These are phyloP conservation scores for Cercis canadensis DNA, from an alignment of 306 rosid species.

Conservation along the genomic window DNA sequence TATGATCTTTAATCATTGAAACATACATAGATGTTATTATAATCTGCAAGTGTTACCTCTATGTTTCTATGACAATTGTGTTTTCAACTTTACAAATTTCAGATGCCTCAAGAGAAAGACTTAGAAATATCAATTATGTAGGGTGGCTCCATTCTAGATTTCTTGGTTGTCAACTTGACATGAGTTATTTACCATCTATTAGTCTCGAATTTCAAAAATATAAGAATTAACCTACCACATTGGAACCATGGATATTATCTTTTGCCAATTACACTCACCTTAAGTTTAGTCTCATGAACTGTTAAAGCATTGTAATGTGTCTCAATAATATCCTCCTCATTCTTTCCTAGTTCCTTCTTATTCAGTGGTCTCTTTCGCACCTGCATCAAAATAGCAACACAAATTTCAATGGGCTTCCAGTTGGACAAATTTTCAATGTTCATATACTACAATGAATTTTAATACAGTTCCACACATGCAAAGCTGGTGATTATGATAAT, in stretches of 20 bases:
- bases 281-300: conserved; percentile 94
- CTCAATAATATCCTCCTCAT: conserved; percentile 94
- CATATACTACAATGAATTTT: conserved; percentile 12
- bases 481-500: conserved; percentile 13
- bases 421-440: conserved; percentile 13
- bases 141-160: conserved; percentile 11
- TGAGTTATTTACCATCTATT: not conserved
- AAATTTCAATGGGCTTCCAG: conserved; percentile 9
- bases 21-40: not conserved
- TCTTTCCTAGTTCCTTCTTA: conserved; percentile 89
- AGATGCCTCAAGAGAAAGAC: conserved; percentile 7
- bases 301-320: conserved; percentile 78
- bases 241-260: not conserved
- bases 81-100: conserved; percentile 21
- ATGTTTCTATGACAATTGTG: conserved; percentile 6
- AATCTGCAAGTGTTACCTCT: not conserved
- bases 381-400: conserved; percentile 52
- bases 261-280: conserved; percentile 53
- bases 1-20: conserved; percentile 12
- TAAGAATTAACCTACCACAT: not conserved
- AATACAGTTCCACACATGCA: conserved; percentile 13
- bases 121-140: conserved; percentile 21
- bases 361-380: conserved; percentile 98
- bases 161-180: not conserved
- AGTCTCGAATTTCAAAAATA: not conserved